These are phyloP conservation scores for Tolypocladium nubicola DNA, from an alignment of 2,329 filamentous ascomycete genomes.

Conservation along the genomic window DNA sequence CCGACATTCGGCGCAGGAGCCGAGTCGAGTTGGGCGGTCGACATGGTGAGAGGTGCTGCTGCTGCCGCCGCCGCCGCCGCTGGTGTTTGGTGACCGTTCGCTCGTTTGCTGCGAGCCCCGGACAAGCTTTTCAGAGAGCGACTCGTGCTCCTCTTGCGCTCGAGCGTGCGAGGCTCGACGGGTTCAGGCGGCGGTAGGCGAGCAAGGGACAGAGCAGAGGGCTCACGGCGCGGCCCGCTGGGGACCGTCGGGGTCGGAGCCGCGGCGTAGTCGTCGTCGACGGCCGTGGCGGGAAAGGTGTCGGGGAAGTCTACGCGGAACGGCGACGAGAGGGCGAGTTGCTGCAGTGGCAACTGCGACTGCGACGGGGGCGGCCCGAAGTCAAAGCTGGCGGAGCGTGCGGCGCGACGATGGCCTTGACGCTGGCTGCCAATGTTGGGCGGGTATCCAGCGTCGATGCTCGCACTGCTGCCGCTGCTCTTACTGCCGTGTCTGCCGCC, in stretches of 20 bases:
- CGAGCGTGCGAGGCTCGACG: constrained; percentile 27
- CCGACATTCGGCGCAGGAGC: constrained; percentile 48
- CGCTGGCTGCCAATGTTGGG: constrained; percentile 49
- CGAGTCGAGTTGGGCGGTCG: constrained; percentile 33
- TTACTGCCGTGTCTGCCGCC: constrained; percentile 58
- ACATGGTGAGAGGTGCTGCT: constrained; percentile 16
- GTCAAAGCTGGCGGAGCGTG: constrained; percentile 67
- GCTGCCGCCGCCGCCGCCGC: constrained; percentile 1
- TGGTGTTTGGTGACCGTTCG: constrained; percentile 13
- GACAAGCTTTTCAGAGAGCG: constrained; percentile 44
- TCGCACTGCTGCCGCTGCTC: constrained; percentile 55
- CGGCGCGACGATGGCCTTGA: constrained; percentile 20
- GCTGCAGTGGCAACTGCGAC: constrained; percentile 12
- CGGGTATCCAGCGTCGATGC: constrained; percentile 52
- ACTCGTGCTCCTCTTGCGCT: constrained; percentile 44
- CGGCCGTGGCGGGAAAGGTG: constrained; percentile 24
- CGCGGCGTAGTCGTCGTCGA: constrained; percentile 55
- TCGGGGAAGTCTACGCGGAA: constrained; percentile 41
- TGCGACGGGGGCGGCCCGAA: constrained; percentile 29
- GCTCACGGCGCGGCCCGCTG: constrained; percentile 55
- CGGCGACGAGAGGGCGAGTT: constrained; percentile 16
- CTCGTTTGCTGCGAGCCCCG: constrained; percentile 16
- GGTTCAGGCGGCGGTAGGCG: constrained; percentile 30
- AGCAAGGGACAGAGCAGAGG: constrained; percentile 19
- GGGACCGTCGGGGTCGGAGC: constrained; percentile 81